phyloP scores from a whole-genome alignment of 139 green algal species.

The Micromonas pusilla region DNA sequence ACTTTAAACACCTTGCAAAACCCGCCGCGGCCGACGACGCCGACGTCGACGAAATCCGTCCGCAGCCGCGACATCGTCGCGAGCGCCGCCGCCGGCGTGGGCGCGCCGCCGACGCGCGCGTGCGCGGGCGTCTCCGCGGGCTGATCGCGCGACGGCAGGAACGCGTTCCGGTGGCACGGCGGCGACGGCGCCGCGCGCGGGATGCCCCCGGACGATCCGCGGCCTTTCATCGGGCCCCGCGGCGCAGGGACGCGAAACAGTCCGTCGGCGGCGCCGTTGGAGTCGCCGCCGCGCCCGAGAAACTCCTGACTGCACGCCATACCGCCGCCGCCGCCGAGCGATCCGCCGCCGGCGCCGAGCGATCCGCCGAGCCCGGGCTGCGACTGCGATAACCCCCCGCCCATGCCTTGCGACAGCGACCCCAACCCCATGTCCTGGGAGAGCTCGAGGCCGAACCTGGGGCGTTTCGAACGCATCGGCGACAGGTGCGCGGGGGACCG shows the following conservation, averaged over 20 bases:
- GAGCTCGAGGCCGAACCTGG: constrained; percentile 15
- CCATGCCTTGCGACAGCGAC: not conserved
- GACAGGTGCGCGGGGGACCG: not conserved
- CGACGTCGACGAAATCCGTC: constrained; percentile 13
- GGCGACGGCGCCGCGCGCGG: not conserved
- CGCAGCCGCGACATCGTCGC: constrained; percentile 19
- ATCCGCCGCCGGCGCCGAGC: no score
- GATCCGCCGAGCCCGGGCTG: not conserved
- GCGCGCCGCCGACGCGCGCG: not conserved
- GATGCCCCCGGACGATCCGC: not conserved
- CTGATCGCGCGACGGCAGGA: constrained; percentile 4
- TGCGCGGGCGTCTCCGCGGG: not conserved
- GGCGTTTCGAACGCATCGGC: constrained; percentile 10
- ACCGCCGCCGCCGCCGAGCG: not conserved
- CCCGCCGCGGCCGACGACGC: constrained; percentile 32
- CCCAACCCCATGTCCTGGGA: no score
- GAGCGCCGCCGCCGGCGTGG: not conserved
- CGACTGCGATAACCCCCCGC: not conserved
- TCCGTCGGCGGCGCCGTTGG: not conserved
- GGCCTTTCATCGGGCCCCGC: no score
- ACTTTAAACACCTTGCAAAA: constrained; percentile 59
- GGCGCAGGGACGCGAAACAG: not conserved
- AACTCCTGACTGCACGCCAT: not conserved
- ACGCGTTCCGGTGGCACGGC: constrained; percentile 21
- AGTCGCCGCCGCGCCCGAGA: not conserved